Evolutionary conservation across 106 monocot genomes (phyloP), one percentile per base, ranked within the genome.

Genomic region (Cymbidium sinense): DNA sequence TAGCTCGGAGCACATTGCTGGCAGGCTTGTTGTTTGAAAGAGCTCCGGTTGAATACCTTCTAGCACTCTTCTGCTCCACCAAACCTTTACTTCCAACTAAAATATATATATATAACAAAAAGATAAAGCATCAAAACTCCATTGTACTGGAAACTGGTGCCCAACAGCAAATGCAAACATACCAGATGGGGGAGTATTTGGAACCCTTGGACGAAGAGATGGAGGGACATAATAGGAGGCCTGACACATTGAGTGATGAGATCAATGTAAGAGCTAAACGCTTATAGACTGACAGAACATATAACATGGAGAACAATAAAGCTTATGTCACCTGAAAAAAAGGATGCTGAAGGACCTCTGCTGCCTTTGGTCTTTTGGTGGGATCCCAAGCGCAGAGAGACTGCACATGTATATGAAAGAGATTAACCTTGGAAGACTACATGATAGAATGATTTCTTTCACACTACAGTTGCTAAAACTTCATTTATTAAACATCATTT

Each of bases 361-460:
- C 77, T 13, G 85, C 88, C 37, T 82, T 83, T 33, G 88, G 88
- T 70, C 85, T 85, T 72, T 76, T 85, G 34, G 9, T n/a, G 61
- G 88, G 88, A 76, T 87, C 82, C 87, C 87, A 87, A 31, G 87
- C 76, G 47, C 88, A 88, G 13, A 88, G 85, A 37, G 75, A 88
- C 88, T 85, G 78, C 50, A 78, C 30, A 75, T 39, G 8, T 18
- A 37, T 30, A 82, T 29, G 25, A 17, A 37, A 65, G 34, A 19
- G 21, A n/a, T 47, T 55, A 54, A 33, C 39, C 21, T 20, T n/a
- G 0, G 8, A 47, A 17, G 67, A 28, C 1, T 33, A n/a, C 13
- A 35, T 27, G 18, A 52, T 2, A 25, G 7, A 36, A 9, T 37
- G 29, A 67, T 27, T 61, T 44, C 3, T 23, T 64, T 50, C 31